These are phyloP conservation scores for Chrysanthemum makinoi DNA, from an alignment of 129 eudicot species.

Conservation along the genomic window DNA sequence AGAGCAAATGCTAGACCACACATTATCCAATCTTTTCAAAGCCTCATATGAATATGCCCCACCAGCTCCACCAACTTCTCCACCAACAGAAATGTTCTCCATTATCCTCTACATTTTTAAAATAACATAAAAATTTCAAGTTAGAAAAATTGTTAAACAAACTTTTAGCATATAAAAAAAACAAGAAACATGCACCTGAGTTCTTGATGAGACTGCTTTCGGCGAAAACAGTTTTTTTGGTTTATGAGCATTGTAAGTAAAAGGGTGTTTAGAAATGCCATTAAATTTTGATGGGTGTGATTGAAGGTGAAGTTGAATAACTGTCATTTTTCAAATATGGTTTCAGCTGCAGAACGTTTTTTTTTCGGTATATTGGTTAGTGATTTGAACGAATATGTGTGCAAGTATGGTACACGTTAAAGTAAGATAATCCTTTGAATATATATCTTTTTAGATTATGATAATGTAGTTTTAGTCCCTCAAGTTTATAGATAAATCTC, in stretches of 20 bases:
- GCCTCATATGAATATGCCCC: slow-evolving; percentile 86
- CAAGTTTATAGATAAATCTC: not conserved
- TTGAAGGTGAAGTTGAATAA: slow-evolving; percentile 36
- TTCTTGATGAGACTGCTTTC: slow-evolving; percentile 63
- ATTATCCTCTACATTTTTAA: slow-evolving; percentile 65
- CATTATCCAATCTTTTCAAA: slow-evolving; percentile 77
- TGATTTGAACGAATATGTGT: slow-evolving; percentile 16
- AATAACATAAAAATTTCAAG: not conserved
- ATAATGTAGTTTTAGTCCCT: slow-evolving; percentile 22
- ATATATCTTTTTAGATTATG: not conserved
- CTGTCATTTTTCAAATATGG: slow-evolving; percentile 18
- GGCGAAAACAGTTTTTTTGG: slow-evolving; percentile 36
- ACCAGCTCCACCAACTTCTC: slow-evolving; percentile 98
- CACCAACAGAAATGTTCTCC: slow-evolving; percentile 75
- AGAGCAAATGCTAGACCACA: slow-evolving; percentile 73
- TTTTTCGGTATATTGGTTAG: not conserved
- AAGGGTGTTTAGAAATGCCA: slow-evolving; percentile 45
- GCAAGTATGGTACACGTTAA: slow-evolving; percentile 33
- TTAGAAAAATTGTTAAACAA: slow-evolving; percentile 24
- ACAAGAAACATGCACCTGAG: slow-evolving; percentile 10
- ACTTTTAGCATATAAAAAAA: slow-evolving; percentile 10
- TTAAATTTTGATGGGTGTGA: slow-evolving; percentile 29
- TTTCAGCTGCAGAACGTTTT: slow-evolving; percentile 2
- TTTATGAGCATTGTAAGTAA: slow-evolving; percentile 27
- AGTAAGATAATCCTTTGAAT: slow-evolving; percentile 16